Percentiles rank a stretch among this genome's conserved stretches.
These are phyloP conservation scores for Cercospora sojina DNA, from an alignment of 2,329 filamentous ascomycete species.

Conservation along the genomic window DNA sequence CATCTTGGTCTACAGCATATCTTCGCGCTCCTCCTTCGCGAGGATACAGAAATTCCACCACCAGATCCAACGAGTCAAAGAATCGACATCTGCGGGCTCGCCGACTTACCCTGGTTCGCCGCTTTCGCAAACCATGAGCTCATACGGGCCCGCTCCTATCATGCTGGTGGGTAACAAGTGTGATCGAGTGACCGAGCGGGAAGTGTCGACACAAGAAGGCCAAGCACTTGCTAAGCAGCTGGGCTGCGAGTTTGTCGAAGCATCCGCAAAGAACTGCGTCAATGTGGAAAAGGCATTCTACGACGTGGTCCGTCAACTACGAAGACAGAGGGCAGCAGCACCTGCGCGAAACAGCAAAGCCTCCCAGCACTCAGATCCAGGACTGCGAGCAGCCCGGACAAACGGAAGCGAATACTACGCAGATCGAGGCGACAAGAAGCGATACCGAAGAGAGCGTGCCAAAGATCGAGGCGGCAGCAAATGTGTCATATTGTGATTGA, in stretches of 20 bases:
- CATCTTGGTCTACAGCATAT: slow-evolving; percentile 97
- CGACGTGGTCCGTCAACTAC: slow-evolving; percentile 88
- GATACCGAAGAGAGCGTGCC: slow-evolving; percentile 28
- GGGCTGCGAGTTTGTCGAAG: slow-evolving; percentile 94
- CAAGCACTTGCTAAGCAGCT: slow-evolving; percentile 86
- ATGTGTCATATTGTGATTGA: slow-evolving; percentile 33
- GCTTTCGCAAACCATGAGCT: slow-evolving; percentile 58
- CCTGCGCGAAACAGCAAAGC: slow-evolving; percentile 27
- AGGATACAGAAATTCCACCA: slow-evolving; percentile 95
- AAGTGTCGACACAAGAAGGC: slow-evolving; percentile 95
- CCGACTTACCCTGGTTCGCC: slow-evolving; percentile 76
- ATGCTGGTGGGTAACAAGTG: slow-evolving; percentile 99
- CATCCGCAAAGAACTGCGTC: slow-evolving; percentile 95
- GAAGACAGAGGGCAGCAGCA: slow-evolving; percentile 64
- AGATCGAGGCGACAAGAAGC: slow-evolving; percentile 28
- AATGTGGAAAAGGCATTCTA: slow-evolving; percentile 99
- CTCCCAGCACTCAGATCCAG: slow-evolving; percentile 17
- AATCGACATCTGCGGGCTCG: slow-evolving; percentile 71
- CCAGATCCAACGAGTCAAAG: slow-evolving; percentile 96
- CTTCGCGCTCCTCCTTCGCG: slow-evolving; percentile 89
- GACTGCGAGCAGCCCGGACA: slow-evolving; percentile 17
- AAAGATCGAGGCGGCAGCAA: slow-evolving; percentile 29
- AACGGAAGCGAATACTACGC: slow-evolving; percentile 23
- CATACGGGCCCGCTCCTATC: slow-evolving; percentile 74
- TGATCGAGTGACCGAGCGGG: slow-evolving; percentile 90